A percentile compares a stretch with the other conserved stretches of the same genome.
phyloP scores from a whole-genome alignment of 1,139 yeast species.

The Entelexis sorbosivorans region DNA sequence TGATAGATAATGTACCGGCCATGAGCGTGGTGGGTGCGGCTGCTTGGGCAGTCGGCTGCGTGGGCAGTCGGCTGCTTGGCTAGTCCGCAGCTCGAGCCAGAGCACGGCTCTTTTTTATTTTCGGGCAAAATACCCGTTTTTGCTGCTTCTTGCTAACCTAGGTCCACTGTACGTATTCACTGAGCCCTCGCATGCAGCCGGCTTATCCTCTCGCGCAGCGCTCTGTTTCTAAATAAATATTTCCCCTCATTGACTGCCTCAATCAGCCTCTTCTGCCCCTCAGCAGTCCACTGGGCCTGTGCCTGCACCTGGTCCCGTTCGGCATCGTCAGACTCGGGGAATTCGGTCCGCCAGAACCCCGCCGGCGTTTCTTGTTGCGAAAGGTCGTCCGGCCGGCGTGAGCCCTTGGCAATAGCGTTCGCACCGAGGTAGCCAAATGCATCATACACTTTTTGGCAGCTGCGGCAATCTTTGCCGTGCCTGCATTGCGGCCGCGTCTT shows the following conservation, averaged over 20 bases:
- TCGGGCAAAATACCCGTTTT: no score
- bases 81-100: no score
- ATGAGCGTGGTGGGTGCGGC: no score
- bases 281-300: not conserved
- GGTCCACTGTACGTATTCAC: no score
- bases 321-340: constrained; percentile 11
- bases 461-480: constrained; percentile 11
- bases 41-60: no score
- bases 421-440: not conserved
- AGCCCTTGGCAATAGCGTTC: not conserved
- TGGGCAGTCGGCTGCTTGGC: no score
- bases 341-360: constrained; percentile 19
- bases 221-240: constrained; percentile 12
- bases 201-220: not conserved
- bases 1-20: no score
- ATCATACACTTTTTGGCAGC: not conserved
- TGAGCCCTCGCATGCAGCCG: not conserved
- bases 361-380: constrained; percentile 18
- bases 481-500: constrained; percentile 1
- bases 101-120: no score
- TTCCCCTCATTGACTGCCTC: constrained; percentile 12
- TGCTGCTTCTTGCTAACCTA: no score
- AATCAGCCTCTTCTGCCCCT: constrained; percentile 11
- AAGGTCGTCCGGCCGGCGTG: constrained; percentile 1
- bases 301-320: not conserved